These are phyloP conservation scores for Ramalina peruviana DNA, from an alignment of 495 filamentous ascomycete genomes.

Conservation along the genomic window DNA sequence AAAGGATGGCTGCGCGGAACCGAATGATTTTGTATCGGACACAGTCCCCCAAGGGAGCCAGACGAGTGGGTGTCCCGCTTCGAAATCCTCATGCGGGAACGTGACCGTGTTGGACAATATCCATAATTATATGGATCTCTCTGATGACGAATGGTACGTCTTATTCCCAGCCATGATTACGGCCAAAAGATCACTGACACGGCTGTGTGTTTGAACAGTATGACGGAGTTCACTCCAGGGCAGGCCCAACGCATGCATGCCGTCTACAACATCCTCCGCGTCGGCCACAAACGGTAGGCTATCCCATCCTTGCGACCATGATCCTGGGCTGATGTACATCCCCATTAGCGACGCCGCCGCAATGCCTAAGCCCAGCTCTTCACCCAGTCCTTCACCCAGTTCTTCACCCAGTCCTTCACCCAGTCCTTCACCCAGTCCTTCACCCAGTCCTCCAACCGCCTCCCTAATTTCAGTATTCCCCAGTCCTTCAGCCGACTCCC, in stretches of 20 bases:
- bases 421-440: no score
- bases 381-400: no score
- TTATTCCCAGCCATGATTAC: not conserved
- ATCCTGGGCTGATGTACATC: not conserved
- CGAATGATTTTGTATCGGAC: not conserved
- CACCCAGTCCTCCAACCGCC: no score
- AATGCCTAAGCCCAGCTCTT: no score
- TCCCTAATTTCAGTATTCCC: no score
- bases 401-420: no score
- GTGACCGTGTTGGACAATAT: not conserved
- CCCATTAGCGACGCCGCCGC: no score
- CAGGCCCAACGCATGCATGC: not conserved
- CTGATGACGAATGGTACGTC: not conserved
- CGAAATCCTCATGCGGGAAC: not conserved
- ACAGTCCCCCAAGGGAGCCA: not conserved
- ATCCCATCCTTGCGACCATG: not conserved
- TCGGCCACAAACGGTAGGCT: not conserved
- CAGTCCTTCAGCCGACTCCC: no score
- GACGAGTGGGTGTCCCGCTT: not conserved
- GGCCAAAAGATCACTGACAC: not conserved
- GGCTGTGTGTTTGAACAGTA: not conserved
- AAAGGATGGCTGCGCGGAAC: not conserved
- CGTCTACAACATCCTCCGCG: not conserved
- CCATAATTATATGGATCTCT: not conserved
- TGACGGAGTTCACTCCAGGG: not conserved